These are phyloP conservation scores for Ganoderma multipileum DNA, from an alignment of 1,284 basidiomycete species.

Conservation along the genomic window DNA sequence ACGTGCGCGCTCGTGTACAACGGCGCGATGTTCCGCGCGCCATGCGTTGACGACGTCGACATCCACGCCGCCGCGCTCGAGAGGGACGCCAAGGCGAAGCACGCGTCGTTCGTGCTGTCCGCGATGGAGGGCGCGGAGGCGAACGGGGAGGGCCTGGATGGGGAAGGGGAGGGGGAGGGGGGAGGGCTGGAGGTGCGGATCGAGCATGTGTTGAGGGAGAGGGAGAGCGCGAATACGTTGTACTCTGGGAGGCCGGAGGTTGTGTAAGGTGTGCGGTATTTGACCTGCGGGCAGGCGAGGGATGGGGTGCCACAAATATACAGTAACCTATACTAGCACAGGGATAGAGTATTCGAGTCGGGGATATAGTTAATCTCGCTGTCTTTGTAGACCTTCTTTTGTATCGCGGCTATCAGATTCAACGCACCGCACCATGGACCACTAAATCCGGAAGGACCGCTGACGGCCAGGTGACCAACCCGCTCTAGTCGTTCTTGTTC, in stretches of 20 bases:
- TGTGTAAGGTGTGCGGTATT: background rate
- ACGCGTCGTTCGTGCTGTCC: background rate
- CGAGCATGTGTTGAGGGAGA: background rate
- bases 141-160: background rate
- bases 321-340: too few species aligned
- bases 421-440: too few species aligned
- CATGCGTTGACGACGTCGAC: constrained; percentile 41
- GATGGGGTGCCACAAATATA: too few species aligned
- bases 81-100: constrained; percentile 6
- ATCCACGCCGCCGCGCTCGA: constrained; percentile 17
- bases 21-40: constrained; percentile 52
- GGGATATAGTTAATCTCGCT: too few species aligned
- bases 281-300: too few species aligned
- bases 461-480: too few species aligned
- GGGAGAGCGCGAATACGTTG: too few species aligned
- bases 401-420: too few species aligned
- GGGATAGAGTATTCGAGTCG: too few species aligned
- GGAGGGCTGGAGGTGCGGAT: background rate
- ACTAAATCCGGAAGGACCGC: too few species aligned
- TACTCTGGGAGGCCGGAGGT: background rate
- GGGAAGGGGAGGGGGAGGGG: background rate
- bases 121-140: background rate
- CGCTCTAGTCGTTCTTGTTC: too few species aligned
- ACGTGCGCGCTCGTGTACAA: constrained; percentile 44
- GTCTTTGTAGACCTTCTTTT: too few species aligned